These are phyloP conservation scores for Talaromyces sp. DNA, from an alignment of 2,329 filamentous ascomycete species.

Conservation along the genomic window DNA sequence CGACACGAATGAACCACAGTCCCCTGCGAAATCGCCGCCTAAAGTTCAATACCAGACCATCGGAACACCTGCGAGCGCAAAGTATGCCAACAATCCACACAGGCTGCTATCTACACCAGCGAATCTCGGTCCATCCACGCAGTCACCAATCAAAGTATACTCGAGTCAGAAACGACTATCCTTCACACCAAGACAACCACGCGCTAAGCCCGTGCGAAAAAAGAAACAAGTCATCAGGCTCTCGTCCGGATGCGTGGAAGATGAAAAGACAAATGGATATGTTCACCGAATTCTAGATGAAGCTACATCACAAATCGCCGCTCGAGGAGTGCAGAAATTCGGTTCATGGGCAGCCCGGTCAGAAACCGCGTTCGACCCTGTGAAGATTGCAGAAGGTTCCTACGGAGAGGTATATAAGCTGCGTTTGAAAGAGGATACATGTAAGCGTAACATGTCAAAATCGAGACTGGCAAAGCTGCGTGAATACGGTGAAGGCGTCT, in stretches of 20 bases:
- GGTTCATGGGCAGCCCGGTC: conserved; percentile 38
- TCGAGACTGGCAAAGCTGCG: conserved; percentile 37
- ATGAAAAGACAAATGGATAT: conserved; percentile 34
- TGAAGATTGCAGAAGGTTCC: conserved; percentile 63
- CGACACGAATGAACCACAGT: not conserved
- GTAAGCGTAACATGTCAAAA: conserved; percentile 34
- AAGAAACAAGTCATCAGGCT: conserved; percentile 22
- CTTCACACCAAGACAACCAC: conserved; percentile 18
- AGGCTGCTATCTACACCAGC: not conserved
- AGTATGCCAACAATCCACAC: not conserved
- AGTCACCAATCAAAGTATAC: not conserved
- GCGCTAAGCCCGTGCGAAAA: conserved; percentile 12
- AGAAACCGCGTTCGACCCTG: conserved; percentile 43
- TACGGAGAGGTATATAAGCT: conserved; percentile 65
- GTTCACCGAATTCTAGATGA: conserved; percentile 37
- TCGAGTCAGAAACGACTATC: conserved; percentile 13
- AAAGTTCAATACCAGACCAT: not conserved
- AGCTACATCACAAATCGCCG: conserved; percentile 34
- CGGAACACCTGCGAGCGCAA: not conserved
- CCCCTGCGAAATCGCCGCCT: not conserved
- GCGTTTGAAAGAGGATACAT: conserved; percentile 37
- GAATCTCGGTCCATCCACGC: not conserved
- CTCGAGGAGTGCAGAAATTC: conserved; percentile 38
- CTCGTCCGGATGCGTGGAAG: conserved; percentile 33
- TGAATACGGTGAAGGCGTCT: conserved; percentile 43